Conservation (phyloP, 2,329 filamentous ascomycete species). For the Teratosphaeria gauchensis region DNA sequence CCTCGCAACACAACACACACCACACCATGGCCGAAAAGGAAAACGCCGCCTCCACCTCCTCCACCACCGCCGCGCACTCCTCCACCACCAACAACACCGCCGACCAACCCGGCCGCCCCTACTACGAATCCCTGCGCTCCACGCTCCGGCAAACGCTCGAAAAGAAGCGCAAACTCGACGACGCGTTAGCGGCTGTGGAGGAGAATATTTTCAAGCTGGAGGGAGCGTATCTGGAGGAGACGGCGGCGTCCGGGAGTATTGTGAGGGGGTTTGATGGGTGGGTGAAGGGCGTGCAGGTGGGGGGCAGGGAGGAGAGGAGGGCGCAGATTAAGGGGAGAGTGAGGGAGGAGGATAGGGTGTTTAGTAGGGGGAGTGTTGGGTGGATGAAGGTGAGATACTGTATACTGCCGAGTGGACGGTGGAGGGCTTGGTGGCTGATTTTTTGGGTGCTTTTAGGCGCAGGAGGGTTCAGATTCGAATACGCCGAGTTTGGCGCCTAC, state of each 20-base stretch:
- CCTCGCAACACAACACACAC: too few relatives aligned
- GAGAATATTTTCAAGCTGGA: slow-evolving; percentile 78
- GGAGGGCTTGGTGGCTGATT: slow-evolving; percentile 3
- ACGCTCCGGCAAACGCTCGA: slow-evolving; percentile 58
- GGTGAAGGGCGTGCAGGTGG: slow-evolving; percentile 66
- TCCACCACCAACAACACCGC: slow-evolving; percentile 18
- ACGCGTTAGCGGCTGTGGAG: slow-evolving; percentile 45
- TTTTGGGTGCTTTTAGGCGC: slow-evolving; percentile 10
- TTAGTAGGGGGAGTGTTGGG: slow-evolving; percentile 33
- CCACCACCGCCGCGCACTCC: slow-evolving; percentile 16
- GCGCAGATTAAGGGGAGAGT: slow-evolving; percentile 34
- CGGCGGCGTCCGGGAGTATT: slow-evolving; percentile 78
- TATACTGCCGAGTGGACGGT: too few relatives aligned
- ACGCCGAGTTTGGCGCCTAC: slow-evolving; percentile 40
- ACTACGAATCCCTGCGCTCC: slow-evolving; percentile 62
- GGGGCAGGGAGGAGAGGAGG: slow-evolving; percentile 10
- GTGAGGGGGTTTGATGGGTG: slow-evolving; percentile 97
- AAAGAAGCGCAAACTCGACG: slow-evolving; percentile 55
- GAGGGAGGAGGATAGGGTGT: slow-evolving; percentile 63
- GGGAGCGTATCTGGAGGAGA: slow-evolving; percentile 81
- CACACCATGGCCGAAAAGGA: not conserved
- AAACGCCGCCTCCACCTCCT: not conserved
- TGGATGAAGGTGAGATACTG: slow-evolving; percentile 29
- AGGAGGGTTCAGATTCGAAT: slow-evolving; percentile 24
- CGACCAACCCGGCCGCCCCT: slow-evolving; percentile 43